Evolutionary conservation across 257 asterid genomes (phyloP), one percentile per base, ranked within the genome.

Genomic region (Nicotiana benthamiana): DNA sequence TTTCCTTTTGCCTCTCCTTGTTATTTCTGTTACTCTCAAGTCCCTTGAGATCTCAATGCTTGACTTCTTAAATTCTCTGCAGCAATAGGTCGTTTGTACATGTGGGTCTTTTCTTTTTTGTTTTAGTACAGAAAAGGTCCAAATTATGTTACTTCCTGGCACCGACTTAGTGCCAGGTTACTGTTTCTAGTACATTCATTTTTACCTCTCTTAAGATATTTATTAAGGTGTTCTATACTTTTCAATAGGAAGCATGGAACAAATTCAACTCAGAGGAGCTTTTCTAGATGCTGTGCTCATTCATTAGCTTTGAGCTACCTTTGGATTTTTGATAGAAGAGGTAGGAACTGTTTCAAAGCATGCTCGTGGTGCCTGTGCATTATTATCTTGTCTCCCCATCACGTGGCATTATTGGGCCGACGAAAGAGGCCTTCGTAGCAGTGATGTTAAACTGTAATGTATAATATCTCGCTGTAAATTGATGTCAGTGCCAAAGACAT

Each of bases 191-290:
- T 40, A 40, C 48, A 9, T 40, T 40, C 48, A 9, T 40, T 40
- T 9, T 40, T 40, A 40, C 48, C 48, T 20, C 30, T 17, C 22
- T 51, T 24, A 22, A 22, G 36, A 52, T 79, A 5, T 83, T 74
- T 40, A 67, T 74, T 57, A 12, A 83, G 30, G 30, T 32, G 30
- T 32, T 79, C 27, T 27, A 22, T 79, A 34, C 28, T 79, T 82
- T 64, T 54, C 76, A 84, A 88, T 79, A 96, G 99, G 99, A 94
- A 85, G 94, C 99, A 8, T 96, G 99, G 99, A 96, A 96, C 89
- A 96, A 96, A 85, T 93, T 96, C 48, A 96, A 94, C 88, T 96
- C 99, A 7, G 99, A 96, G 97, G 99, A 96, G 95, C 99, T 96
- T 83, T 96, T 93, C 91, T 96, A 90, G 90, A 80, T 62, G 56